Conservation (phyloP, 1,284 basidiomycete genomes). For the Erythrobasidium hasegawianum region DNA sequence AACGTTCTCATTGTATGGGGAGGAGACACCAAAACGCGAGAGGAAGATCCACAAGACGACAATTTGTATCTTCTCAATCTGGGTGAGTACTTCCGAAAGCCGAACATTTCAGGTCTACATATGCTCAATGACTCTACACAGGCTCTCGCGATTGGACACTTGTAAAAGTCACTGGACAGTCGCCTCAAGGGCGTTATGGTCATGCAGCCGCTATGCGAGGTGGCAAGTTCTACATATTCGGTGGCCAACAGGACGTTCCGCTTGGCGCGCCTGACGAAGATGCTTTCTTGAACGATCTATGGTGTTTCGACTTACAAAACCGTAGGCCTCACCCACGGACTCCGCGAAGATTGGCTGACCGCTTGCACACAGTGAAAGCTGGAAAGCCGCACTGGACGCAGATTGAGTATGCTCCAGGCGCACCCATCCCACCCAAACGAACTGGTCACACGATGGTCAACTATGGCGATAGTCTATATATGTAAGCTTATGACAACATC, state of each 20-base stretch:
- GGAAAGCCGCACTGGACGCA: slow-evolving; percentile 46
- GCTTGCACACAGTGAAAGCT: slow-evolving; percentile 53
- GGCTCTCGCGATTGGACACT: slow-evolving; percentile 91
- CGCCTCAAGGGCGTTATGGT: slow-evolving; percentile 84
- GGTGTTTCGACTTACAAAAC: slow-evolving; percentile 93
- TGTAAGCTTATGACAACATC: slow-evolving; percentile 56
- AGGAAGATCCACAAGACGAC: slow-evolving; percentile 74
- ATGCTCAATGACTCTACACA: slow-evolving; percentile 45
- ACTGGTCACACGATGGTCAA: slow-evolving; percentile 92
- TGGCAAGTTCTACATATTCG: slow-evolving; percentile 89
- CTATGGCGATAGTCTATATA: slow-evolving; percentile 75
- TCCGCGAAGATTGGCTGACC: background rate
- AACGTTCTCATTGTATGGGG: slow-evolving; percentile 98
- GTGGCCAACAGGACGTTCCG: slow-evolving; percentile 79
- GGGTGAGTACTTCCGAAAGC: slow-evolving; percentile 54
- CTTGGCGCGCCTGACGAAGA: slow-evolving; percentile 56
- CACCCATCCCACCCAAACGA: slow-evolving; percentile 85
- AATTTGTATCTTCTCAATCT: slow-evolving; percentile 93
- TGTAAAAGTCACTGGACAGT: slow-evolving; percentile 67
- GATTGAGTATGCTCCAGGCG: slow-evolving; percentile 52
- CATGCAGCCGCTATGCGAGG: slow-evolving; percentile 92
- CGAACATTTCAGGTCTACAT: slow-evolving; percentile 6
- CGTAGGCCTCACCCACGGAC: slow-evolving; percentile 58
- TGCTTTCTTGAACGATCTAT: slow-evolving; percentile 88
- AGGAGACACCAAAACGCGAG: slow-evolving; percentile 78